Base-by-base conservation (phyloP, 495 filamentous ascomycete genomes). In the Chaetomium cochliodes region DNA sequence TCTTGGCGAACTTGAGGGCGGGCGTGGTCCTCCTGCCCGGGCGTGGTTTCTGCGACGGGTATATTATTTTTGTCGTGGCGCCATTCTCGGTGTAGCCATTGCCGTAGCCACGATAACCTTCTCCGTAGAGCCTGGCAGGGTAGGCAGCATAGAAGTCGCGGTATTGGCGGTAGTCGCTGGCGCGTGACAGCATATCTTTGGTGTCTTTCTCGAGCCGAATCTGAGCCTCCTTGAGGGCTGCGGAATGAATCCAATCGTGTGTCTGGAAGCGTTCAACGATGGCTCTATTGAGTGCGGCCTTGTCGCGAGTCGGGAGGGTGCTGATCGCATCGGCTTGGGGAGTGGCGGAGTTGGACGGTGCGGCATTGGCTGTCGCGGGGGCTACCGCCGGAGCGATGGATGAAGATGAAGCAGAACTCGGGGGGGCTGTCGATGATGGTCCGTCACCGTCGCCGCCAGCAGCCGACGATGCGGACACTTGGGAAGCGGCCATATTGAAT, bases 51-150 rank as follows among this genome's bases (percentile, higher is more conserved):
- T 88, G 81, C 28, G 77, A 71, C 33, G 92, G 92, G 77, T 97
- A 98, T 60, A 93, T 74, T 44, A 97, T 73, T 63, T 80, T 76
- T 59, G 75, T 72, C 16, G 75, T 73, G 60, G 76, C 80, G 18
- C 76, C 76, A 54, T 79, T 78, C 71, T 96, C 91, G 22, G 92
- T 96, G 62, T 81, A 82, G 30, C 87, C 86, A 74, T 97, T 98
- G 44, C 92, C 94, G 74, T 91, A 96, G 47, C 93, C 96, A 72
- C 83, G 86, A 73, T 96, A 98, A 58, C 94, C 94, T 62, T 87
- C 80, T 47, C 94, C 94, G 71, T 79, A 84, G 62, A 86, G 74
- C 20, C 70, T 71, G 50, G 76, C 74, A 2, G 82, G 78, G 37
- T 18, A 39, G 75, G 76, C 46, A 78, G 81, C 71, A 69, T 82